A percentile compares a stretch with the other conserved stretches of the same genome.
These are phyloP conservation scores for Coniella lustricola DNA, from an alignment of 2,329 filamentous ascomycete species.

Conservation along the genomic window DNA sequence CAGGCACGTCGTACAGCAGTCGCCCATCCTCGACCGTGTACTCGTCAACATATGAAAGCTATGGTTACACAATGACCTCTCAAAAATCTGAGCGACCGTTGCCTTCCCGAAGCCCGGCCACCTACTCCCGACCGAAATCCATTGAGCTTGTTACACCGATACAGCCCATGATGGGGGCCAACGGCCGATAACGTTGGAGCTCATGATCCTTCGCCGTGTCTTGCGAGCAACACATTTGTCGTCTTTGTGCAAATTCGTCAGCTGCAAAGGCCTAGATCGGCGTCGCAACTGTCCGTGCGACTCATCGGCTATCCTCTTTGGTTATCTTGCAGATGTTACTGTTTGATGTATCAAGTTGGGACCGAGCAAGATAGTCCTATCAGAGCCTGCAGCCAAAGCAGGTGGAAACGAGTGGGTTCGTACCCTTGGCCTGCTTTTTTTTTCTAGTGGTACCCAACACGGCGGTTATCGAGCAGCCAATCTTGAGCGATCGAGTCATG, in stretches of 20 bases:
- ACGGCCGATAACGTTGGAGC: background rate
- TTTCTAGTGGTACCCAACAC: background rate
- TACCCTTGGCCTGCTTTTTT: background rate
- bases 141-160: slow-evolving; percentile 58
- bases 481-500: slow-evolving; percentile 8
- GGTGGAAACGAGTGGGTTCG: slow-evolving; percentile 4
- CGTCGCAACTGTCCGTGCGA: slow-evolving; percentile 3
- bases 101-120: slow-evolving; percentile 46
- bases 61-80: slow-evolving; percentile 34
- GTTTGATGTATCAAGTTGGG: background rate
- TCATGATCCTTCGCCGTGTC: slow-evolving; percentile 6
- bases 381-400: background rate
- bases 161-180: slow-evolving; percentile 30
- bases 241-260: no score
- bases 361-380: background rate
- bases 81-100: slow-evolving; percentile 45
- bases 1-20: slow-evolving; percentile 43
- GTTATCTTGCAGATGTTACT: background rate
- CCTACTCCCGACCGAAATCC: slow-evolving; percentile 52
- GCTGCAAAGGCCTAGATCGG: background rate
- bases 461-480: background rate
- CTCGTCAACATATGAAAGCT: slow-evolving; percentile 47
- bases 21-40: slow-evolving; percentile 35
- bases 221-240: slow-evolving; percentile 6
- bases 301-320: background rate